A percentile compares a stretch with the other conserved stretches of the same genome.
These are phyloP conservation scores for Exophiala alcalophila DNA, from an alignment of 2,329 filamentous ascomycete genomes.

Conservation along the genomic window DNA sequence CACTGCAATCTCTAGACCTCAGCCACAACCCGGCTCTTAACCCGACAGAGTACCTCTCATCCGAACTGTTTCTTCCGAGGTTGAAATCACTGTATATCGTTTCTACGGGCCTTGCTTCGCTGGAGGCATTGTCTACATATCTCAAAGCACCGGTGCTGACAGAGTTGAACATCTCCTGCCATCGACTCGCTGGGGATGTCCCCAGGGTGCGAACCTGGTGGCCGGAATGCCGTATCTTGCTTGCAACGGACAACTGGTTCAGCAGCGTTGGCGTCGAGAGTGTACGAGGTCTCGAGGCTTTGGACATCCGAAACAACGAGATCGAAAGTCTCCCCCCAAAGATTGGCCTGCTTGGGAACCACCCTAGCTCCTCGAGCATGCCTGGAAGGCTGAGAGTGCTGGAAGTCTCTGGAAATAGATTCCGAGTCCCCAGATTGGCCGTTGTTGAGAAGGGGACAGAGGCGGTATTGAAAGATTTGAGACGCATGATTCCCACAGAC, in stretches of 20 bases:
- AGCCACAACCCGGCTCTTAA: conserved; percentile 67
- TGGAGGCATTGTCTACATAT: conserved; percentile 63
- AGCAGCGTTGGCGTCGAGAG: conserved; percentile 68
- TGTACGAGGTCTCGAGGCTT: conserved; percentile 69
- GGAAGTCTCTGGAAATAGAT: conserved; percentile 80
- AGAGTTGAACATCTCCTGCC: conserved; percentile 77
- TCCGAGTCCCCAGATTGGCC: conserved; percentile 80
- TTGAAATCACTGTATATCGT: conserved; percentile 75
- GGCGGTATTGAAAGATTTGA: conserved; percentile 74
- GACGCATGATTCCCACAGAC: conserved; percentile 65
- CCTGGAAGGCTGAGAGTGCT: conserved; percentile 58
- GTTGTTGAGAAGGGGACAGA: conserved; percentile 85
- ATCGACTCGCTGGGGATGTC: conserved; percentile 68
- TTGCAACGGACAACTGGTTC: conserved; percentile 77
- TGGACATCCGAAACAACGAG: conserved; percentile 82
- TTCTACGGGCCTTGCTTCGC: conserved; percentile 68
- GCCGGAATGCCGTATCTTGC: conserved; percentile 66
- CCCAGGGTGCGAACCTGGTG: conserved; percentile 66
- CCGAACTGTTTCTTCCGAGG: conserved; percentile 65
- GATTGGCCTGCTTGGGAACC: conserved; percentile 71
- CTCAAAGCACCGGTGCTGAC: conserved; percentile 73
- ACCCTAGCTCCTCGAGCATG: conserved; percentile 38
- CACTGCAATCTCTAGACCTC: conserved; percentile 68
- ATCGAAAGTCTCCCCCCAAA: conserved; percentile 77
- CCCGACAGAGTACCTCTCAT: conserved; percentile 62